Percentiles rank a stretch among this genome's conserved stretches.
These are phyloP conservation scores for Saccharomyces hybrid DNA, from an alignment of 1,139 yeast genomes.

Conservation along the genomic window DNA sequence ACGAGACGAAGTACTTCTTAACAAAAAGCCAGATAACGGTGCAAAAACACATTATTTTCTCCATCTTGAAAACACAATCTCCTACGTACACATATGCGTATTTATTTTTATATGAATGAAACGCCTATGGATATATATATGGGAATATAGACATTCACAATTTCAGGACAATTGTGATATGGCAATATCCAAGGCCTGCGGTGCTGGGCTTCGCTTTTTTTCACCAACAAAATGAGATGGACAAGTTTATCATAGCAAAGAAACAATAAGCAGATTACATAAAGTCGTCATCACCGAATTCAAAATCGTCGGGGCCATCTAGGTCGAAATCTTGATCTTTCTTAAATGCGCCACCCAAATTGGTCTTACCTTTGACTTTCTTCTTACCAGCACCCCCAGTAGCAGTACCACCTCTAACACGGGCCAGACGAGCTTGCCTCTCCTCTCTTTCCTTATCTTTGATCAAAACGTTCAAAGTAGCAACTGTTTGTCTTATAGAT, in stretches of 20 bases:
- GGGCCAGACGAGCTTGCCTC: conserved; percentile 72
- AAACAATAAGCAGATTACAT: conserved; percentile 46
- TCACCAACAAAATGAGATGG: not conserved
- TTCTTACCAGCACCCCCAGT: conserved; percentile 94
- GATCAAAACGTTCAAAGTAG: conserved; percentile 72
- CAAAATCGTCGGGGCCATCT: conserved; percentile 45
- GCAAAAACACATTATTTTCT: not conserved
- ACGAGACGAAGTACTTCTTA: not conserved
- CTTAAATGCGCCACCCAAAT: conserved; percentile 69
- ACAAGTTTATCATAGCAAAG: not conserved
- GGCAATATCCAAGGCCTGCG: not conserved
- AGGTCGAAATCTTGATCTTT: conserved; percentile 68
- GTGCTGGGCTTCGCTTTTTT: not conserved
- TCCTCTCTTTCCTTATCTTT: conserved; percentile 88
- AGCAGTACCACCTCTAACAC: conserved; percentile 69
- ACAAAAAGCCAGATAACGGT: not conserved
- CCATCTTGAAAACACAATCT: not conserved
- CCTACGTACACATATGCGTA: not conserved
- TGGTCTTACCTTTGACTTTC: conserved; percentile 79
- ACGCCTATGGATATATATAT: not conserved
- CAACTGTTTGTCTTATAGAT: conserved; percentile 74
- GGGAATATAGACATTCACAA: not conserved
- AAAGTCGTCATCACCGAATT: conserved; percentile 74
- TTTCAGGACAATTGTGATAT: not conserved
- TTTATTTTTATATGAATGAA: not conserved